Conservation (phyloP, 768 basidiomycete genomes). For the Hemileccinum rubropunctum region DNA sequence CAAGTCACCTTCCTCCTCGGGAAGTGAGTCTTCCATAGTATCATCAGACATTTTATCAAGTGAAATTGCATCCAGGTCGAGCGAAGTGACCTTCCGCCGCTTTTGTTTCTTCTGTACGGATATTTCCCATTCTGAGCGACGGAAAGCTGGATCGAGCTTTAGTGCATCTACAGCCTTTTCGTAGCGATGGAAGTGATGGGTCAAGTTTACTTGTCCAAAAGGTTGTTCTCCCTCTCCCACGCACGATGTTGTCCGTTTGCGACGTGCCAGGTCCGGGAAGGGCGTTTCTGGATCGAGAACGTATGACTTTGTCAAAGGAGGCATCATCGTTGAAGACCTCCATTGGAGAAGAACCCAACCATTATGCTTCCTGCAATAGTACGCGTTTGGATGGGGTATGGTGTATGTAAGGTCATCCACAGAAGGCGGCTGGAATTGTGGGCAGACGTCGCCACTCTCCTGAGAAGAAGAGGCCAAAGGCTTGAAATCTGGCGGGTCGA, state of each 20-base stretch:
- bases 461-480: slow-evolving; percentile 18
- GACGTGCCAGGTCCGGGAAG: slow-evolving; percentile 55
- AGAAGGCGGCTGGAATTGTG: slow-evolving; percentile 41
- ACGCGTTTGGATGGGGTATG: slow-evolving; percentile 78
- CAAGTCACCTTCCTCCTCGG: slow-evolving; percentile 47
- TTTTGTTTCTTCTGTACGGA: slow-evolving; percentile 48
- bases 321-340: slow-evolving; percentile 60
- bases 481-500: slow-evolving; percentile 33
- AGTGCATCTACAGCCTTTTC: slow-evolving; percentile 66
- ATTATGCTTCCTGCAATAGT: slow-evolving; percentile 80
- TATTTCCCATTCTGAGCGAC: slow-evolving; percentile 60
- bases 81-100: slow-evolving; percentile 48
- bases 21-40: slow-evolving; percentile 28
- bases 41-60: slow-evolving; percentile 26
- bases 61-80: slow-evolving; percentile 31
- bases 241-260: slow-evolving; percentile 50
- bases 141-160: slow-evolving; percentile 60
- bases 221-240: slow-evolving; percentile 48
- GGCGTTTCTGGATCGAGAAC: slow-evolving; percentile 36
- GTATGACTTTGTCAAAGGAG: slow-evolving; percentile 60
- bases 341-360: slow-evolving; percentile 78
- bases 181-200: slow-evolving; percentile 83
- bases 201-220: slow-evolving; percentile 50
- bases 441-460: slow-evolving; percentile 15
- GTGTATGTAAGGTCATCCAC: slow-evolving; percentile 63